These are phyloP conservation scores for Solanum lycopersicoides DNA, from an alignment of 257 asterid species.

Conservation along the genomic window DNA sequence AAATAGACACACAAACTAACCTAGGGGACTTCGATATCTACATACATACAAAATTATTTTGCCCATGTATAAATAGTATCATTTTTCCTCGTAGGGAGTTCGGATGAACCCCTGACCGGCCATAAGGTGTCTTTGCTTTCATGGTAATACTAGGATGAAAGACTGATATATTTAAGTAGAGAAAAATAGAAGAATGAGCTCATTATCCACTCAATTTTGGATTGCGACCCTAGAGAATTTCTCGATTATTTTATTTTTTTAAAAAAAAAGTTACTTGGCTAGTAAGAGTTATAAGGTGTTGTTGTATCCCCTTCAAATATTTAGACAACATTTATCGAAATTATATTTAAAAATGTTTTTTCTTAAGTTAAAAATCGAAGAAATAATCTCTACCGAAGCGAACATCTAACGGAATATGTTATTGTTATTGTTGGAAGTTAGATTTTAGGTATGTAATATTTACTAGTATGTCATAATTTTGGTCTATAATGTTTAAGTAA, in stretches of 20 bases:
- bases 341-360: too few species aligned
- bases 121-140: background rate
- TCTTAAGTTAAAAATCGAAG: too few species aligned
- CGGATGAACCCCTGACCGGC: background rate
- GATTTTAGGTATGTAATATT: background rate
- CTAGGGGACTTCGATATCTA: background rate
- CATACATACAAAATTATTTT: too few species aligned
- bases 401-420: too few species aligned
- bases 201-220: background rate
- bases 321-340: background rate
- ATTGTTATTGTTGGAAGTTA: background rate
- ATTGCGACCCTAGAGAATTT: background rate
- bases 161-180: background rate
- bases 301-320: background rate
- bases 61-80: background rate
- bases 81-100: background rate
- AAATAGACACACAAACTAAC: background rate
- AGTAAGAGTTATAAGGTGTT: background rate
- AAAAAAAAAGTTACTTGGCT: background rate
- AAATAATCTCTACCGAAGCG: fast-evolving
- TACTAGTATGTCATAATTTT: background rate
- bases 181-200: background rate
- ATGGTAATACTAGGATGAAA: background rate
- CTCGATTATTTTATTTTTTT: background rate
- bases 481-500: background rate